Conservation (phyloP, 495 filamentous ascomycete species). For the Annulohypoxylon moriforme region DNA sequence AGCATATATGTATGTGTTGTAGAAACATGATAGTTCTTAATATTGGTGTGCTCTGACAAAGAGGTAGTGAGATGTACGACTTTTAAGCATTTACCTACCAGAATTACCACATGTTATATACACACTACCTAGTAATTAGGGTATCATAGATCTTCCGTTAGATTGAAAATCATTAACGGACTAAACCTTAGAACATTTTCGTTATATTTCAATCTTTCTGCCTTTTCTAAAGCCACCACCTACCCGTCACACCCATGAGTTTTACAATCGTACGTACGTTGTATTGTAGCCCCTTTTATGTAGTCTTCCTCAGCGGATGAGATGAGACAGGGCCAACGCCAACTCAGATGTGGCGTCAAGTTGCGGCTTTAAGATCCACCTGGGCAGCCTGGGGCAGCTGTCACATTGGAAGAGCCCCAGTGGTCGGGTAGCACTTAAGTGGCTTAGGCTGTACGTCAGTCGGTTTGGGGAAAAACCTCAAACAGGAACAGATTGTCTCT, state of each 20-base stretch:
- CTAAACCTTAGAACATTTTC: not conserved
- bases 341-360: conserved; percentile 17
- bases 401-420: conserved; percentile 3
- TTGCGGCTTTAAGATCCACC: conserved; percentile 18
- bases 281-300: not conserved
- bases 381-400: not conserved
- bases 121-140: not conserved
- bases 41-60: not conserved
- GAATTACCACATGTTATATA: not conserved
- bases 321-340: not conserved
- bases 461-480: conserved; percentile 39
- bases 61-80: not conserved
- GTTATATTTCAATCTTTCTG: not conserved
- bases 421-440: conserved; percentile 14
- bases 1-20: not conserved
- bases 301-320: not conserved
- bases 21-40: not conserved
- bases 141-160: too few species aligned
- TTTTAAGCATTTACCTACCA: too few species aligned
- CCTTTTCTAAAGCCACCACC: not conserved
- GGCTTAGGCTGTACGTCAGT: conserved; percentile 38
- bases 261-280: not conserved
- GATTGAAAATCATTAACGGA: not conserved
- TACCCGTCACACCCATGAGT: not conserved
- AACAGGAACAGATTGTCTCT: conserved; percentile 47